phyloP scores from a whole-genome alignment of 495 filamentous ascomycete species.

The Ramalina peruviana region DNA sequence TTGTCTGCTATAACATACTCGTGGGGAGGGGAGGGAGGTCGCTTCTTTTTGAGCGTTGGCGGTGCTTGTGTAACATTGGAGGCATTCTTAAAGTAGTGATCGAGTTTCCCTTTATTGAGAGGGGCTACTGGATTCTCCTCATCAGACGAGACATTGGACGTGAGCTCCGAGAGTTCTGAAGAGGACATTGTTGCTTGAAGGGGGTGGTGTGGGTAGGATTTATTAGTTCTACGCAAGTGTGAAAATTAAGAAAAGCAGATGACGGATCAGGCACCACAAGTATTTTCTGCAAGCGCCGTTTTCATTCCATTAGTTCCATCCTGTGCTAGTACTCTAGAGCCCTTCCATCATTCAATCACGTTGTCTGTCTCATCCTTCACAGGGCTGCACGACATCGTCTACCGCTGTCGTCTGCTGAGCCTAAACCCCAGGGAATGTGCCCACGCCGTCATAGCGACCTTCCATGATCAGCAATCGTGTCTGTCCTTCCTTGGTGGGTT shows the following conservation, averaged over 20 bases:
- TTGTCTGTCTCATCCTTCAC: background rate
- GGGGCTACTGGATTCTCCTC: constrained; percentile 33
- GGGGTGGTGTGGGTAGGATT: constrained; percentile 12
- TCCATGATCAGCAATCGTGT: too few species aligned
- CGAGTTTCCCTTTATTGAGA: constrained; percentile 19
- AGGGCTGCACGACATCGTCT: background rate
- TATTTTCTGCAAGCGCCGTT: background rate
- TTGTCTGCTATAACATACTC: constrained; percentile 82
- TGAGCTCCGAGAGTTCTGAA: constrained; percentile 43
- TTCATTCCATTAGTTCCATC: background rate
- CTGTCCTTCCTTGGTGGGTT: too few species aligned
- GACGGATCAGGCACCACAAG: background rate
- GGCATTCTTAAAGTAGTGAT: constrained; percentile 26
- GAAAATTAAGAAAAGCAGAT: background rate
- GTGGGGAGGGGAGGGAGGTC: constrained; percentile 73
- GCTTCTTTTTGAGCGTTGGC: constrained; percentile 54
- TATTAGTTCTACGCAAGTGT: background rate
- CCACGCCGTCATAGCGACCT: too few species aligned
- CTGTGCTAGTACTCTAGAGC: background rate
- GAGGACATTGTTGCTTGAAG: constrained; percentile 29
- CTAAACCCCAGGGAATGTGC: too few species aligned
- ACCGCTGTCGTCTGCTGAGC: too few species aligned
- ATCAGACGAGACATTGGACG: constrained; percentile 42
- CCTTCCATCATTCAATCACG: background rate
- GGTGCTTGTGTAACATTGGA: constrained; percentile 37